phyloP scores from a whole-genome alignment of 2,329 filamentous ascomycete genomes.

The Scedosporium boydii region DNA sequence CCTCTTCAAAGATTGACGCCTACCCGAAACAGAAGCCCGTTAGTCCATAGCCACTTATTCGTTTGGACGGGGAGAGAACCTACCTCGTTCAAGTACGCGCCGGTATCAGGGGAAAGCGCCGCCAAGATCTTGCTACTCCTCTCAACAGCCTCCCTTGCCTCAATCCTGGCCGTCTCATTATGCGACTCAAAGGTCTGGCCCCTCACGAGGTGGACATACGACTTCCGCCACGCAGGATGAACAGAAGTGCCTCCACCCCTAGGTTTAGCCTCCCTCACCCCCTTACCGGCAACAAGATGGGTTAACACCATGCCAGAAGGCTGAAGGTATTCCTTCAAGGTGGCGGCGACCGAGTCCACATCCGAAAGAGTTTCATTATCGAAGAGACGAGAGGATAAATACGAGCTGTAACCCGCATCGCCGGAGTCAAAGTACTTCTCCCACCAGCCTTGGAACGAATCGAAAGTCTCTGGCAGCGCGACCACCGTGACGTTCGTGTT shows the following conservation, averaged over 20 bases:
- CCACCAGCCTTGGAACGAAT: constrained; percentile 28
- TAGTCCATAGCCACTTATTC: not conserved
- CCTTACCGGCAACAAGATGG: constrained; percentile 33
- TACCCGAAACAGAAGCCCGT: constrained; percentile 14
- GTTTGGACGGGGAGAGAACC: constrained; percentile 7
- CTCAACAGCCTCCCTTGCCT: constrained; percentile 18
- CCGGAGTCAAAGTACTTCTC: constrained; percentile 23
- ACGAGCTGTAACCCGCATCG: constrained; percentile 23
- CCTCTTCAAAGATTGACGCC: constrained; percentile 35
- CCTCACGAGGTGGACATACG: constrained; percentile 24
- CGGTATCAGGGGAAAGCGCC: constrained; percentile 28
- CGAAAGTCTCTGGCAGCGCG: constrained; percentile 14
- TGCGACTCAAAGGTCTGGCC: constrained; percentile 8
- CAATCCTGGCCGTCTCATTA: not conserved
- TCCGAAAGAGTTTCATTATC: constrained; percentile 26
- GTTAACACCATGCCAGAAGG: constrained; percentile 19
- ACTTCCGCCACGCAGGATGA: constrained; percentile 40
- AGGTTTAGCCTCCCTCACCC: constrained; percentile 30
- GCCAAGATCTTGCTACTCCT: constrained; percentile 23
- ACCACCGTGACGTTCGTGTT: not conserved
- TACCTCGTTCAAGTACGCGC: constrained; percentile 37
- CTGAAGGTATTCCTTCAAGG: constrained; percentile 24
- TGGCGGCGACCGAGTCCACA: constrained; percentile 22
- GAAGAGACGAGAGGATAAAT: constrained; percentile 35
- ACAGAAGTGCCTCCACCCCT: constrained; percentile 35